phyloP scores from a whole-genome alignment of 305 asterid species.

The Solanum hybrid region DNA sequence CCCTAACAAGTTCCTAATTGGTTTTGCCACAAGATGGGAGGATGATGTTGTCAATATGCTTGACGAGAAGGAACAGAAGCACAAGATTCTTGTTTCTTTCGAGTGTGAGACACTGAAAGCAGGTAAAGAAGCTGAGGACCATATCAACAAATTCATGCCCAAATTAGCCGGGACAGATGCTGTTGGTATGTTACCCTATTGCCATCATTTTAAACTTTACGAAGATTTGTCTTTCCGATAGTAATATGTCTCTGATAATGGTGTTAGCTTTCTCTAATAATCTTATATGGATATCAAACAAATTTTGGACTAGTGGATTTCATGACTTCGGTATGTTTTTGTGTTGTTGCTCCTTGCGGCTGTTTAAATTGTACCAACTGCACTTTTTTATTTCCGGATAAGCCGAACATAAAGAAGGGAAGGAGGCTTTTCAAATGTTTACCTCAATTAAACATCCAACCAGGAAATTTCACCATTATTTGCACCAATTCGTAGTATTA shows the following conservation, averaged over 20 bases:
- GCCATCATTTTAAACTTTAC: neutral
- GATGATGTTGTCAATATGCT: slow-evolving; percentile 82
- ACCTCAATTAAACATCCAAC: neutral
- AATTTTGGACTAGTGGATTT: neutral
- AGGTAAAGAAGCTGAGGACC: slow-evolving; percentile 87
- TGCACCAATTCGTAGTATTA: neutral
- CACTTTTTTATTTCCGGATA: neutral
- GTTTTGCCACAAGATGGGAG: slow-evolving; percentile 60
- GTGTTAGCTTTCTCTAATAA: neutral
- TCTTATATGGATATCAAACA: neutral
- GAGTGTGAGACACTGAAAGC: slow-evolving; percentile 92
- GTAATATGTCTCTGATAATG: neutral
- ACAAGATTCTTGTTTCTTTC: slow-evolving; percentile 51
- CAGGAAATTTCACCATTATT: neutral
- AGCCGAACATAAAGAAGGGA: neutral
- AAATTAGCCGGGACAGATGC: slow-evolving; percentile 89
- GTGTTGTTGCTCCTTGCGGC: neutral
- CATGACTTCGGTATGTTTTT: neutral
- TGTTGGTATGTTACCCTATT: slow-evolving; percentile 48
- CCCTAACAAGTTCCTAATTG: neutral
- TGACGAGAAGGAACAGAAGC: slow-evolving; percentile 57
- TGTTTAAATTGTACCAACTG: neutral
- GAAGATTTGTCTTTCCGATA: neutral
- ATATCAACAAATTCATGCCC: slow-evolving; percentile 87
- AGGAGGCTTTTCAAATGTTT: neutral